Evolutionary conservation across 1,284 basidiomycete genomes (phyloP).

Genomic region (Farysia itapuensis): DNA sequence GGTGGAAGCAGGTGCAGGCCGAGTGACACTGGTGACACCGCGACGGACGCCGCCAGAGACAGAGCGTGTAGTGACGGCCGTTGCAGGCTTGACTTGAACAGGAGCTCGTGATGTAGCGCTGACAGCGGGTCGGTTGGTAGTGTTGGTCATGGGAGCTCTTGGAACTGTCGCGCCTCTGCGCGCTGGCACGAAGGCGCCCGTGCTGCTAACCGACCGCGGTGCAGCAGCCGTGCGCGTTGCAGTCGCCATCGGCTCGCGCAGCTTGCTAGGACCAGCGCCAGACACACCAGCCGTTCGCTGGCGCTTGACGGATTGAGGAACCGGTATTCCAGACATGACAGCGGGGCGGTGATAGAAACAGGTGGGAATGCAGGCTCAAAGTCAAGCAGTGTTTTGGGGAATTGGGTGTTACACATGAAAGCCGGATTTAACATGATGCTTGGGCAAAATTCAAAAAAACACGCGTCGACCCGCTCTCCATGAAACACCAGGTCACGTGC

Average conservation of each 20-base stretch:
- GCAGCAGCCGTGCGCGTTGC: slow-evolving; percentile 7
- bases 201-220: slow-evolving; percentile 13
- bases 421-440: no score
- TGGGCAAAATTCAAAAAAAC: no score
- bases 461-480: no score
- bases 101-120: slow-evolving; percentile 14
- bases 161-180: slow-evolving; percentile 22
- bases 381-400: no score
- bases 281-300: slow-evolving; percentile 19
- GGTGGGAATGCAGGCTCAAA: no score
- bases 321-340: slow-evolving; percentile 38
- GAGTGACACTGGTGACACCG: slow-evolving; percentile 30
- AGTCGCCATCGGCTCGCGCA: slow-evolving; percentile 13
- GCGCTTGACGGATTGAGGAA: slow-evolving; percentile 37
- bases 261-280: slow-evolving; percentile 27
- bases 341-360: no score
- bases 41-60: slow-evolving; percentile 8
- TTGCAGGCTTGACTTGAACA: slow-evolving; percentile 9
- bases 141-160: slow-evolving; percentile 39
- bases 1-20: slow-evolving; percentile 19
- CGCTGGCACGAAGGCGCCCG: slow-evolving; percentile 22
- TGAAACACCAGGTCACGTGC: background rate
- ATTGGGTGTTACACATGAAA: no score
- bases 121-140: slow-evolving; percentile 24
- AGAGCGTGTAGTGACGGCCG: slow-evolving; percentile 5